Percentiles rank a stretch among this genome's conserved stretches.
Evolutionary conservation across 345 rosid species (phyloP).

Genomic region (Melaleuca quinquenervia): DNA sequence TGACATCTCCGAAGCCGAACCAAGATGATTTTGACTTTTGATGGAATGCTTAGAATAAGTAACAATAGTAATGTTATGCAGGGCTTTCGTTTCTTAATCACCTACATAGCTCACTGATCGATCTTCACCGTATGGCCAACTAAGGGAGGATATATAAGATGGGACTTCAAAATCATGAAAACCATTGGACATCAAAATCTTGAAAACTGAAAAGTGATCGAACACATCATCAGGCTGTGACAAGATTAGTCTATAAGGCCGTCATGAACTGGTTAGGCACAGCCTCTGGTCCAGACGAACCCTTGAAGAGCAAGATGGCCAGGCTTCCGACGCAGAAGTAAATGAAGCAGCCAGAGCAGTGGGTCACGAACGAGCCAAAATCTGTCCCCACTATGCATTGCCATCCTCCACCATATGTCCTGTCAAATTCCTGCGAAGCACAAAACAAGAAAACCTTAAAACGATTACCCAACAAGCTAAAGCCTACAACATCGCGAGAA

Average conservation of each 20-base stretch:
- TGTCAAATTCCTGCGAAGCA: conserved; percentile 38
- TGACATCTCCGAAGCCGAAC: conserved; percentile 95
- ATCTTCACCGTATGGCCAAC: background rate
- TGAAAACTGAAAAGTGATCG: background rate
- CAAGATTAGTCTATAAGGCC: background rate
- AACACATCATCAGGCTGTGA: background rate
- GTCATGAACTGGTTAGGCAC: background rate
- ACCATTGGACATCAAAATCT: background rate
- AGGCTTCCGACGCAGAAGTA: conserved; percentile 49
- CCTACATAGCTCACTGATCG: background rate
- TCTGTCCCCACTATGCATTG: conserved; percentile 63
- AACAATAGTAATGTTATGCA: background rate
- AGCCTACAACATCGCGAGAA: background rate
- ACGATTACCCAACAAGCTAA: background rate
- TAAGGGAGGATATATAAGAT: background rate
- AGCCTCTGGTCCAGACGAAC: conserved; percentile 8
- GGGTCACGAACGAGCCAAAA: conserved; percentile 65
- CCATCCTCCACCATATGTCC: conserved; percentile 43
- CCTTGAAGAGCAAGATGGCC: conserved; percentile 54
- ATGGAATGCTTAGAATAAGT: background rate
- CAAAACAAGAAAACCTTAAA: background rate
- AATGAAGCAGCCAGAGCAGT: conserved; percentile 47
- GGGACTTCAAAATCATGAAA: background rate
- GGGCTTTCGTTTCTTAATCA: background rate
- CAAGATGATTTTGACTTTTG: conserved; percentile 84